A percentile compares a stretch with the other conserved stretches of the same genome.
Evolutionary conservation across 1,139 yeast species (phyloP).

Genomic region (Debaryomycetaceae sp.): DNA sequence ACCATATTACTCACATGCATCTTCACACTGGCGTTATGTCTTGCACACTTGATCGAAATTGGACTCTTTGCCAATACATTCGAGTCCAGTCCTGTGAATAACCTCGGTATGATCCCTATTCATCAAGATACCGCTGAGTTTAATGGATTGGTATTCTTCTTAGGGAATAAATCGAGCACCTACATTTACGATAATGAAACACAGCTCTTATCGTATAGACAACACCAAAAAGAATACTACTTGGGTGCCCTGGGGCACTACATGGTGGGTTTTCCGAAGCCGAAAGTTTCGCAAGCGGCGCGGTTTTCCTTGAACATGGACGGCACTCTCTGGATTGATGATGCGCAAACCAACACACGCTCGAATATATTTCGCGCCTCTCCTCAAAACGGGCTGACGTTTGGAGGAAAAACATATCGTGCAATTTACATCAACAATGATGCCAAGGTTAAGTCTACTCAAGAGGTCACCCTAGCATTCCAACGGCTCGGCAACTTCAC

Average conservation of each 20-base stretch:
- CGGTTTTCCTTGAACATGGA: conserved; percentile 2
- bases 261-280: conserved; percentile 3
- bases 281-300: neutral
- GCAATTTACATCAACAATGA: conserved; percentile 2
- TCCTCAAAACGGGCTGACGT: too few relatives aligned
- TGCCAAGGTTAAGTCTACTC: conserved; percentile 1
- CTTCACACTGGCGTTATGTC: neutral
- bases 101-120: conserved; percentile 3
- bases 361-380: conserved; percentile 4
- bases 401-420: too few relatives aligned
- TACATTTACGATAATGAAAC: conserved; percentile 4
- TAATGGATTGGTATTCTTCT: conserved; percentile 4
- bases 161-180: neutral
- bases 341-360: conserved; percentile 2
- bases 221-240: conserved; percentile 1
- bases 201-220: conserved; percentile 1
- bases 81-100: conserved; percentile 3
- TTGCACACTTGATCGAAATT: conserved; percentile 1
- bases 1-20: neutral
- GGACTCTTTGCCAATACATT: conserved; percentile 5
- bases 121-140: conserved; percentile 1
- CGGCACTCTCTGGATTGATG: conserved; percentile 5
- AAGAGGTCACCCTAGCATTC: conserved; percentile 2
- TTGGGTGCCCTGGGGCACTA: conserved; percentile 1
- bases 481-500: conserved; percentile 1